A percentile compares a stretch with the other conserved stretches of the same genome.
These are phyloP conservation scores for Aspergillus vadensis DNA, from an alignment of 2,329 filamentous ascomycete genomes.

Conservation along the genomic window DNA sequence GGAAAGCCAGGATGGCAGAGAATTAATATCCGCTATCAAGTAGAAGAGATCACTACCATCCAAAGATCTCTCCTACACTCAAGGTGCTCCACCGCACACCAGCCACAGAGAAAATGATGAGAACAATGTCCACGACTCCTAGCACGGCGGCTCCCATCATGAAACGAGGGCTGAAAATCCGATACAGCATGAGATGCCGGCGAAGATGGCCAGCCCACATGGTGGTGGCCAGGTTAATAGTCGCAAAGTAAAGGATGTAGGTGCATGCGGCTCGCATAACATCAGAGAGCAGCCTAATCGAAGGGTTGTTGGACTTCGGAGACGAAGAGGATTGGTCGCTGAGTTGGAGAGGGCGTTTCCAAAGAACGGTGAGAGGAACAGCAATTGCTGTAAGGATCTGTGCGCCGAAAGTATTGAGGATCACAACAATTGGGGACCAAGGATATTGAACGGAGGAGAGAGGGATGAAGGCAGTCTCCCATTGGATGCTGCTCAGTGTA, in stretches of 20 bases:
- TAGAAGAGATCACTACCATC: constrained; percentile 56
- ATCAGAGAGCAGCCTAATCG: constrained; percentile 61
- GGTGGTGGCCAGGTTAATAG: constrained; percentile 81
- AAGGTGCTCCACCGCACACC: constrained; percentile 75
- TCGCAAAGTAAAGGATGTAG: constrained; percentile 79
- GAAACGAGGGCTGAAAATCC: constrained; percentile 89
- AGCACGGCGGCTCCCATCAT: constrained; percentile 76
- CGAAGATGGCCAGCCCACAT: constrained; percentile 86
- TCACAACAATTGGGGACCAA: constrained; percentile 79
- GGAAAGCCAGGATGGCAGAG: background rate
- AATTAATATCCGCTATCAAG: background rate
- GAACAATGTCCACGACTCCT: constrained; percentile 74
- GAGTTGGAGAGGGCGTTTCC: constrained; percentile 82
- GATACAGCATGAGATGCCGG: constrained; percentile 92
- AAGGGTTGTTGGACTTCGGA: constrained; percentile 28
- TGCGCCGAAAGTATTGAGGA: constrained; percentile 84
- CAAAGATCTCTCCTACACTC: constrained; percentile 85
- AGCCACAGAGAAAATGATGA: constrained; percentile 68
- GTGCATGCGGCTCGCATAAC: constrained; percentile 71
- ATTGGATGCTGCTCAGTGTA: constrained; percentile 82
- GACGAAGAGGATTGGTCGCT: constrained; percentile 46
- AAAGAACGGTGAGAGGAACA: constrained; percentile 79
- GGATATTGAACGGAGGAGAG: constrained; percentile 82
- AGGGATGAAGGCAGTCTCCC: constrained; percentile 93
- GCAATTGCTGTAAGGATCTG: constrained; percentile 80